Evolutionary conservation across 352 stramenopile genomes (phyloP), one percentile per base, ranked within the genome.

Genomic region (Phytophthora idaei): DNA sequence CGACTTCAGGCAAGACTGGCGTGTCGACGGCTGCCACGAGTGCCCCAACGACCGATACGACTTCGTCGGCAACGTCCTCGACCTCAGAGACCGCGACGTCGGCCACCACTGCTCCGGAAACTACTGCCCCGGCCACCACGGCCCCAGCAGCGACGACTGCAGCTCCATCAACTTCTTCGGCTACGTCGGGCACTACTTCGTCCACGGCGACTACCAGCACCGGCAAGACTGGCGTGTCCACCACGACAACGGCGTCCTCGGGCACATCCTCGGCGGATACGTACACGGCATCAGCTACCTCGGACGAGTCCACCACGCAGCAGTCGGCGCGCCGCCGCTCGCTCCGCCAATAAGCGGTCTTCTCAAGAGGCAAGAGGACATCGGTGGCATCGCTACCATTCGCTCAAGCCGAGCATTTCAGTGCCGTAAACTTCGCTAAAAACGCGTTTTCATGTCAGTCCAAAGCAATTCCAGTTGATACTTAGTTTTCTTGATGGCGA

Each of bases 301-400:
- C 52, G 45, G 51, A 59, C 10, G 36, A 67, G 9, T 67, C 64
- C 17, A 67, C 64, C 57, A 67, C 64, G 42, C 63, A 71, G 31
- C 67, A 42, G 36, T 42, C 36, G 36, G 36, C 64, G 8, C 51
- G 57, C 47, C 61, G 54, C 27, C 57, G 64, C 28, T 55, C 64
- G 17, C 64, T 72, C 48, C 64, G 64, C 31, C 58, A 72, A 7
- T 72, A 57, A 64, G 21, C 29, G 25, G 17, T 57, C 45, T 64
- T 52, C 46, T 60, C 36, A 42, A 28, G 2, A 21, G 12, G 10
- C 37, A 45, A 17, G 12, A 45, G 11, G 37, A 7, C 37, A 45
- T 37, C 36, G 36, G 12, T 12, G 12, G 2, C 10, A 7, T 37
- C 5, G 5, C 36, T 42, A 12, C 36, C 36, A 42, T 9, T 42